phyloP scores from a whole-genome alignment of 176 grass and related monocot genomes.

The Oryza glaberrima region DNA sequence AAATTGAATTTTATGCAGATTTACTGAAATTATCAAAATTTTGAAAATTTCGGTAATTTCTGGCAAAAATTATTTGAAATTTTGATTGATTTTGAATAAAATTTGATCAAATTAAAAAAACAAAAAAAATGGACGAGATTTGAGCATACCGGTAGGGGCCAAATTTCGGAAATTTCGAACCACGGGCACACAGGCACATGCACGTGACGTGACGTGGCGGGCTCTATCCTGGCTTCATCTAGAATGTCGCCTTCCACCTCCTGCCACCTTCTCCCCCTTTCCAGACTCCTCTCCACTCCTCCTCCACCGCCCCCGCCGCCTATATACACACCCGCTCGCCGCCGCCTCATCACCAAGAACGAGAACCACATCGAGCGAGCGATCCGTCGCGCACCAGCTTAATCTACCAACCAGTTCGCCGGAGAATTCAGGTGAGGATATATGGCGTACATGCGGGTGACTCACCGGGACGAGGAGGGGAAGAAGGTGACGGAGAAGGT shows the following conservation, averaged over 20 bases:
- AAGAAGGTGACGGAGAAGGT: slow-evolving; percentile 57
- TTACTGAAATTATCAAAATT: too few species aligned
- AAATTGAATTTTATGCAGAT: too few species aligned
- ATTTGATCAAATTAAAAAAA: too few species aligned
- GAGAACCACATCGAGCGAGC: background rate
- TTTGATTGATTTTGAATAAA: too few species aligned
- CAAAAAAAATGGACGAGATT: too few species aligned
- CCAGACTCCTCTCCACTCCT: slow-evolving; percentile 26
- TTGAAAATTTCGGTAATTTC: too few species aligned
- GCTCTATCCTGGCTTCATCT: background rate
- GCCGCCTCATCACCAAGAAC: background rate
- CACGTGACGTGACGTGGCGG: background rate
- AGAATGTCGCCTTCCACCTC: slow-evolving; percentile 31
- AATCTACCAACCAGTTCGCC: background rate
- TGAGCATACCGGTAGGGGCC: too few species aligned
- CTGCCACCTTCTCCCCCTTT: slow-evolving; percentile 33
- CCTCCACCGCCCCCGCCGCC: background rate
- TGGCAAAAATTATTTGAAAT: too few species aligned
- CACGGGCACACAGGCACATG: background rate
- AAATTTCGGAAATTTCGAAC: too few species aligned
- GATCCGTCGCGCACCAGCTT: background rate
- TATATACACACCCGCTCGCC: background rate
- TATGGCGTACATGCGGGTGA: slow-evolving; percentile 39
- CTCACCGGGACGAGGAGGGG: slow-evolving; percentile 72
- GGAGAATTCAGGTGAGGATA: too few species aligned